These are phyloP conservation scores for Neohortaea acidophila DNA, from an alignment of 495 filamentous ascomycete genomes.

Conservation along the genomic window DNA sequence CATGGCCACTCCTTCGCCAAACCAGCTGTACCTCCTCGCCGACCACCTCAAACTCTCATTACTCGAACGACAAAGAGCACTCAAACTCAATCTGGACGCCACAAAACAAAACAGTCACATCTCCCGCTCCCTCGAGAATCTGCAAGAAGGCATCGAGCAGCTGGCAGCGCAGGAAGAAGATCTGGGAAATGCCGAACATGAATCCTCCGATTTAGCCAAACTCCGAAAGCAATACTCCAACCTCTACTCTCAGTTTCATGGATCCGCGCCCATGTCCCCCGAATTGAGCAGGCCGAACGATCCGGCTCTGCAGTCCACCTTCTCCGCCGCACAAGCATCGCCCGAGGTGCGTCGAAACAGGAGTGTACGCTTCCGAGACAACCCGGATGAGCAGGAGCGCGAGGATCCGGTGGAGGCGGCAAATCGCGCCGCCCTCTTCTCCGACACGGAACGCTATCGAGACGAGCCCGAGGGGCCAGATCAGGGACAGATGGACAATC, in stretches of 20 bases:
- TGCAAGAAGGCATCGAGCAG: conserved; percentile 66
- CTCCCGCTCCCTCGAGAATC: conserved; percentile 69
- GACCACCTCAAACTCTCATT: conserved; percentile 68
- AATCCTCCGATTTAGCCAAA: conserved; percentile 21
- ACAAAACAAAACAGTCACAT: conserved; percentile 82
- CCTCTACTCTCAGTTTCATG: conserved; percentile 45
- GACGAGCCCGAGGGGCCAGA: conserved; percentile 39
- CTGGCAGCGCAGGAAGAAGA: conserved; percentile 50
- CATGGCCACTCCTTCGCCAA: conserved; percentile 38
- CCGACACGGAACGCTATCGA: conserved; percentile 33
- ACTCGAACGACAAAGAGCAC: conserved; percentile 77
- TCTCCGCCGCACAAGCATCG: conserved; percentile 42
- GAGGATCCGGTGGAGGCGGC: conserved; percentile 24
- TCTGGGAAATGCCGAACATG: conserved; percentile 33
- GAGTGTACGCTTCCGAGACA: conserved; percentile 83
- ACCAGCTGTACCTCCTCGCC: conserved; percentile 55
- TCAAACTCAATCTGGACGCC: conserved; percentile 62
- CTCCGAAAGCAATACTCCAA: conserved; percentile 40
- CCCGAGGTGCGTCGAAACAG: conserved; percentile 35
- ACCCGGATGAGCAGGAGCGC: conserved; percentile 34
- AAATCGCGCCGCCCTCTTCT: conserved; percentile 47
- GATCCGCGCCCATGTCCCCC: conserved; percentile 30
- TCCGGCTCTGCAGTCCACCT: conserved; percentile 47
- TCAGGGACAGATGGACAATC: conserved; percentile 54
- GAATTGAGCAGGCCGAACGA: conserved; percentile 50